phyloP scores from a whole-genome alignment of 768 basidiomycete species.

The Xerocomus potaroensis region DNA sequence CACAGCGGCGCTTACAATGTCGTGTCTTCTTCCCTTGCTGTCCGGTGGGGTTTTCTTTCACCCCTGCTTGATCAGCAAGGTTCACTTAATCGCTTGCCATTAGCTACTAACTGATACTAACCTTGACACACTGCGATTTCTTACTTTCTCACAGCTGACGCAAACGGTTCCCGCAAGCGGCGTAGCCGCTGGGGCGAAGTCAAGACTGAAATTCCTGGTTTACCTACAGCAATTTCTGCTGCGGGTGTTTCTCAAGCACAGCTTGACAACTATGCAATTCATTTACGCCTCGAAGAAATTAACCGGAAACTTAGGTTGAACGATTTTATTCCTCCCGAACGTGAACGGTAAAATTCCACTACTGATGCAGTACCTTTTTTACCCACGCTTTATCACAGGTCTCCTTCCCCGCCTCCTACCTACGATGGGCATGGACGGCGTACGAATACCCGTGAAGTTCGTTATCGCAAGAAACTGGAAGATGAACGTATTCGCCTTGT shows the following conservation, averaged over 20 bases:
- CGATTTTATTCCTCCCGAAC: slow-evolving; percentile 93
- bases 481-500: slow-evolving; percentile 91
- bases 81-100: slow-evolving; percentile 30
- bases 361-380: too few relatives aligned
- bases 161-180: slow-evolving; percentile 88
- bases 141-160: slow-evolving; percentile 58
- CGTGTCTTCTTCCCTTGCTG: slow-evolving; percentile 34
- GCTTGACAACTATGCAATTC: slow-evolving; percentile 96
- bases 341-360: slow-evolving; percentile 83
- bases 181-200: slow-evolving; percentile 98
- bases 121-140: slow-evolving; percentile 40
- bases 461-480: slow-evolving; percentile 93
- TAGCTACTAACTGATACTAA: slow-evolving; percentile 53
- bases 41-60: slow-evolving; percentile 28
- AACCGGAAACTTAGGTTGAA: slow-evolving; percentile 91
- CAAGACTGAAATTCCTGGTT: slow-evolving; percentile 83
- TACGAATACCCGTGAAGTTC: slow-evolving; percentile 97
- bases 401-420: slow-evolving; percentile 94
- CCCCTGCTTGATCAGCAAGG: slow-evolving; percentile 29
- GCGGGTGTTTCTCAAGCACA: slow-evolving; percentile 93
- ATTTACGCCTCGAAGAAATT: slow-evolving; percentile 94
- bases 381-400: slow-evolving; percentile 57
- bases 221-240: slow-evolving; percentile 91
- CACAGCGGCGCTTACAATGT: slow-evolving; percentile 36
- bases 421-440: slow-evolving; percentile 97